Percentiles rank a stretch among this genome's conserved stretches.
Conservation (phyloP, 352 stramenopile species). For the Pythium volutum region DNA sequence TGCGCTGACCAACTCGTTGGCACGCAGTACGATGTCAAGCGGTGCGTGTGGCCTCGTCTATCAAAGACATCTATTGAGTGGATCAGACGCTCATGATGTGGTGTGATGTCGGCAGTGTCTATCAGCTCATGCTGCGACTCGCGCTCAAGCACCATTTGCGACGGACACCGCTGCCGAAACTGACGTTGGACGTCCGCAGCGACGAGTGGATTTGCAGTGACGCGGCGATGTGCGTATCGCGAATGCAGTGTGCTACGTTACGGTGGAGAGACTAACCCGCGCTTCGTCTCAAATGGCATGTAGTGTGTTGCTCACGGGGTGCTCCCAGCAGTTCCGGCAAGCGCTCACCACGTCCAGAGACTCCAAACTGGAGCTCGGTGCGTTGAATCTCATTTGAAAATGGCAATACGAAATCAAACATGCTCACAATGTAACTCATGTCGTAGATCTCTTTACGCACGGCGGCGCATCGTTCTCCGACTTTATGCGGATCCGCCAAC, state of each 20-base stretch:
- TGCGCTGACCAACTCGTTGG: constrained; percentile 59
- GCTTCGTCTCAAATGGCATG: neutral
- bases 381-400: constrained; percentile 8
- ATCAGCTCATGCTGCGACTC: constrained; percentile 60
- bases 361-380: constrained; percentile 43
- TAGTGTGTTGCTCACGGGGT: constrained; percentile 63
- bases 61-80: neutral
- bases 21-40: constrained; percentile 59
- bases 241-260: neutral
- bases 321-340: constrained; percentile 46
- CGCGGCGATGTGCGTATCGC: constrained; percentile 52
- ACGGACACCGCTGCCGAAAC: constrained; percentile 37
- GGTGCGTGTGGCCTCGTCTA: constrained; percentile 25
- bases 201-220: constrained; percentile 78
- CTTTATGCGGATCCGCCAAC: constrained; percentile 53
- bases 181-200: constrained; percentile 48
- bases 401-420: too few relatives aligned
- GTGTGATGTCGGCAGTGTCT: constrained; percentile 32
- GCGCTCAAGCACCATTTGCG: constrained; percentile 45
- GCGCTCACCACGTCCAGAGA: constrained; percentile 44
- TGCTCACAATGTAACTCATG: neutral
- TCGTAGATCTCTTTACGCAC: constrained; percentile 61
- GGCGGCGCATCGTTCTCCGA: constrained; percentile 72
- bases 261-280: too few relatives aligned
- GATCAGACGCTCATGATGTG: neutral